Conservation (phyloP, 1,139 yeast genomes). For the Geotrichum bryndzae region DNA sequence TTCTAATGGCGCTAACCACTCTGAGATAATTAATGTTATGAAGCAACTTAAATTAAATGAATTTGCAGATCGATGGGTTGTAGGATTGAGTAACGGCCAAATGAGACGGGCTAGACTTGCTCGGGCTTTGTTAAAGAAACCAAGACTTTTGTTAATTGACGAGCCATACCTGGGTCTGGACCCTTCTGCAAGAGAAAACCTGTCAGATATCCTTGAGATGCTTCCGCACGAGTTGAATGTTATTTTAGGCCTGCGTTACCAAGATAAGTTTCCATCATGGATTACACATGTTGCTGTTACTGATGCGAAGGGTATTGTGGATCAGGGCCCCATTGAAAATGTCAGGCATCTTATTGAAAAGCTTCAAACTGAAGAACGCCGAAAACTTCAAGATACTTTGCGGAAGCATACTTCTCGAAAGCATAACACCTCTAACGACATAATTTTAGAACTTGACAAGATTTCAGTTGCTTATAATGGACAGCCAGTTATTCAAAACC, state of each 20-base stretch:
- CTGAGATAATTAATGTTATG: conserved; percentile 40
- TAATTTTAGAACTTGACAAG: conserved; percentile 52
- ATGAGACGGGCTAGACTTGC: conserved; percentile 86
- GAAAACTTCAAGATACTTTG: conserved; percentile 11
- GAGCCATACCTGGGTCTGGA: conserved; percentile 92
- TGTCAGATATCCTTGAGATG: conserved; percentile 46
- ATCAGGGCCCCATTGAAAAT: conserved; percentile 44
- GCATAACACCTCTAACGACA: conserved; percentile 15
- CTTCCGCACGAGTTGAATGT: conserved; percentile 43
- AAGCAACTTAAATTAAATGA: conserved; percentile 50
- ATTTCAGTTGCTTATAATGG: conserved; percentile 66
- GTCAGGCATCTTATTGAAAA: conserved; percentile 32
- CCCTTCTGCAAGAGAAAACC: conserved; percentile 58
- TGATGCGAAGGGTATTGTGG: conserved; percentile 48
- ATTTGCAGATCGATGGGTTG: conserved; percentile 67
- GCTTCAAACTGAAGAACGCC: conserved; percentile 21
- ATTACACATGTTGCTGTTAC: conserved; percentile 63
- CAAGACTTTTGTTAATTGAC: conserved; percentile 65
- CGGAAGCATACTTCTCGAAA: not conserved
- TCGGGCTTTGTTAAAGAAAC: conserved; percentile 57
- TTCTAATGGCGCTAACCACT: conserved; percentile 14
- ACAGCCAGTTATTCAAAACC: conserved; percentile 50
- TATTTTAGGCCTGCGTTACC: conserved; percentile 68
- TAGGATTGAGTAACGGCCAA: conserved; percentile 89
- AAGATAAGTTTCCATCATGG: conserved; percentile 77